Percentiles rank a stretch among this genome's conserved stretches.
Evolutionary conservation across 768 basidiomycete genomes (phyloP).

Genomic region (Hypsizygus marmoreus): DNA sequence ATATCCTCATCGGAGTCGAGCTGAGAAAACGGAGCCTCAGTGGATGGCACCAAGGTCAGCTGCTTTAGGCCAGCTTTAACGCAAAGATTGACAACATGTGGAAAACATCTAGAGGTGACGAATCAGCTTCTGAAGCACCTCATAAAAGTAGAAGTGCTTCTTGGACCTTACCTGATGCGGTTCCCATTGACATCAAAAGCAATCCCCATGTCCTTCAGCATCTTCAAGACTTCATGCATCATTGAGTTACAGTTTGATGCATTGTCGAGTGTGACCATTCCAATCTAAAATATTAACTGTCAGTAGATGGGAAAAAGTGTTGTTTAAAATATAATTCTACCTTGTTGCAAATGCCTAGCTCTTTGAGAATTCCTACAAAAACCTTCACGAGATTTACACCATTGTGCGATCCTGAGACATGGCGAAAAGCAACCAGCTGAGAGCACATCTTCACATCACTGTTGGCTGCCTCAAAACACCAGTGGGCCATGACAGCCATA

Average conservation of each 20-base stretch:
- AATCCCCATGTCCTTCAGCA: slow-evolving; percentile 7
- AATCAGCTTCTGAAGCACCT: too few species aligned
- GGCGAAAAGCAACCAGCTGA: slow-evolving; percentile 31
- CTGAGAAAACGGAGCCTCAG: slow-evolving; percentile 11
- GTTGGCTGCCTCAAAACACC: slow-evolving; percentile 12
- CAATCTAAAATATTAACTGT: slow-evolving; percentile 18
- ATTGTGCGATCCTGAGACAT: slow-evolving; percentile 30
- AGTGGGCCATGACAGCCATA: slow-evolving; percentile 37
- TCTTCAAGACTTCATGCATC: slow-evolving; percentile 24
- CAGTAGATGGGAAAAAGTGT: not conserved
- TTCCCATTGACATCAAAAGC: slow-evolving; percentile 23
- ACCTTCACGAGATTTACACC: slow-evolving; percentile 26
- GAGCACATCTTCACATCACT: slow-evolving; percentile 22
- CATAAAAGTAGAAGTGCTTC: too few species aligned
- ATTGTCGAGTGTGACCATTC: slow-evolving; percentile 35
- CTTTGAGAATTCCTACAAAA: slow-evolving; percentile 26
- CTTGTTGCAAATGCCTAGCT: slow-evolving; percentile 19
- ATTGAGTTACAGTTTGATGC: slow-evolving; percentile 36
- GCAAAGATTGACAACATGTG: slow-evolving; percentile 30
- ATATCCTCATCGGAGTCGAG: too few species aligned
- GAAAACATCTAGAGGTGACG: slow-evolving; percentile 23
- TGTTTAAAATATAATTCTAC: slow-evolving; percentile 10
- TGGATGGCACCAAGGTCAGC: too few species aligned
- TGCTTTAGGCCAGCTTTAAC: slow-evolving; percentile 17
- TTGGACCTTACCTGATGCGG: slow-evolving; percentile 5